phyloP scores from a whole-genome alignment of 495 filamentous ascomycete genomes.

The Aspergillus kassunensis region DNA sequence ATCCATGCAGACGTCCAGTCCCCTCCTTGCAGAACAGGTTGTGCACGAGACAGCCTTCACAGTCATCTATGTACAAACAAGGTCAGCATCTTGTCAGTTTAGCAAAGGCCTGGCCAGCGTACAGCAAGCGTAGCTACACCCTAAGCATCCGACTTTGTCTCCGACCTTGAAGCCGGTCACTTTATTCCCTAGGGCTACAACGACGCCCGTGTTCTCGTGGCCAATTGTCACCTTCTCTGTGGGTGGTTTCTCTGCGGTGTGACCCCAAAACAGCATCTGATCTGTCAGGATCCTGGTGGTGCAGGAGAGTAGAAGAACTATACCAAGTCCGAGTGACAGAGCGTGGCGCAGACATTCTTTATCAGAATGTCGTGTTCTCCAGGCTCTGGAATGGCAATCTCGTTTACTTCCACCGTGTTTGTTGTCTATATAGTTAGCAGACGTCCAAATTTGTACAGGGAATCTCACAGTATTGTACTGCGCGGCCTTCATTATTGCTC shows the following conservation, averaged over 20 bases:
- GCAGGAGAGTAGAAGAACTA: not conserved
- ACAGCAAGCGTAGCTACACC: slow-evolving; percentile 13
- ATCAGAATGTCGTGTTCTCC: slow-evolving; percentile 10
- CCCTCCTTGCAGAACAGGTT: slow-evolving; percentile 9
- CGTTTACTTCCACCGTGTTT: slow-evolving; percentile 11
- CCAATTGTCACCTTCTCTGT: slow-evolving; percentile 11
- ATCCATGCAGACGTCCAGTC: slow-evolving; percentile 1
- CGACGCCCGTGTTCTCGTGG: slow-evolving; percentile 11
- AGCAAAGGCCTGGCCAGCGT: too few relatives aligned
- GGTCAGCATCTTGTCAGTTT: too few relatives aligned
- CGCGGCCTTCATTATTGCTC: not conserved
- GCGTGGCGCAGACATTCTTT: slow-evolving; percentile 5
- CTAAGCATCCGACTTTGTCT: slow-evolving; percentile 11
- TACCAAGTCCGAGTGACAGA: slow-evolving; percentile 14
- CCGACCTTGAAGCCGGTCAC: slow-evolving; percentile 11
- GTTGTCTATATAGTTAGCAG: too few relatives aligned
- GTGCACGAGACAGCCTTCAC: slow-evolving; percentile 11
- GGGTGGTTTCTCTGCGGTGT: slow-evolving; percentile 12
- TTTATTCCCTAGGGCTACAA: not conserved
- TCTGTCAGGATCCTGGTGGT: not conserved
- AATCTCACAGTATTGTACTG: not conserved
- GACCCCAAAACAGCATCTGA: slow-evolving; percentile 13
- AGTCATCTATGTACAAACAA: too few relatives aligned
- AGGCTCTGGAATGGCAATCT: slow-evolving; percentile 7
- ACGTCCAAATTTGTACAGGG: too few relatives aligned